These are phyloP conservation scores for Haplosporangium gracile DNA, from an alignment of 192 early-diverging fungal species.

Conservation along the genomic window DNA sequence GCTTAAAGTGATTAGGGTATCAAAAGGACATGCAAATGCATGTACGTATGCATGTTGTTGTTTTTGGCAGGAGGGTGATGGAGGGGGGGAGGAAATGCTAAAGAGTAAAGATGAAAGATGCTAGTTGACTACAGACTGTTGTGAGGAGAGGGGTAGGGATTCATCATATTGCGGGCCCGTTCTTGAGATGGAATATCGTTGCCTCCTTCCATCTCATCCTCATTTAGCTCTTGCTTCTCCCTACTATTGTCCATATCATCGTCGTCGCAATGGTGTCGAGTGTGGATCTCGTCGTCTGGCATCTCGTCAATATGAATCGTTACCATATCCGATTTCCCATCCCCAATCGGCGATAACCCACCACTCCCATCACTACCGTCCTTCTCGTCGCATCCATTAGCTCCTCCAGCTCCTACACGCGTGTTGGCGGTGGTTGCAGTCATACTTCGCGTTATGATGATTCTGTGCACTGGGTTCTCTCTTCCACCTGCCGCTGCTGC, in stretches of 20 bases:
- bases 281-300: background rate
- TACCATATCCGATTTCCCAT: constrained; percentile 3
- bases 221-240: background rate
- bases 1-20: background rate
- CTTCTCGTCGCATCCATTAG: background rate
- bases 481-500: background rate
- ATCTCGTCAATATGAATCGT: background rate
- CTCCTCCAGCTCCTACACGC: background rate
- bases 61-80: background rate
- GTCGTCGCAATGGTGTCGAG: background rate
- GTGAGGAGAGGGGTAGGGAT: background rate
- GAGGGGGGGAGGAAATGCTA: background rate
- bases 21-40: background rate
- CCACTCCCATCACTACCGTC: background rate
- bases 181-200: background rate
- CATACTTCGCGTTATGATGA: constrained; percentile 4
- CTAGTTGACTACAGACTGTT: background rate
- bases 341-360: background rate
- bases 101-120: background rate
- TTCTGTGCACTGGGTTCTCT: background rate
- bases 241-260: background rate
- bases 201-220: background rate
- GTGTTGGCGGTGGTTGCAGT: background rate
- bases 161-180: background rate
- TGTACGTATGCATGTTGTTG: background rate